Evolutionary conservation across 2,329 filamentous ascomycete species (phyloP), one percentile per base, ranked within the genome.

Genomic region (Dryadomyces quercus-mongolicae): DNA sequence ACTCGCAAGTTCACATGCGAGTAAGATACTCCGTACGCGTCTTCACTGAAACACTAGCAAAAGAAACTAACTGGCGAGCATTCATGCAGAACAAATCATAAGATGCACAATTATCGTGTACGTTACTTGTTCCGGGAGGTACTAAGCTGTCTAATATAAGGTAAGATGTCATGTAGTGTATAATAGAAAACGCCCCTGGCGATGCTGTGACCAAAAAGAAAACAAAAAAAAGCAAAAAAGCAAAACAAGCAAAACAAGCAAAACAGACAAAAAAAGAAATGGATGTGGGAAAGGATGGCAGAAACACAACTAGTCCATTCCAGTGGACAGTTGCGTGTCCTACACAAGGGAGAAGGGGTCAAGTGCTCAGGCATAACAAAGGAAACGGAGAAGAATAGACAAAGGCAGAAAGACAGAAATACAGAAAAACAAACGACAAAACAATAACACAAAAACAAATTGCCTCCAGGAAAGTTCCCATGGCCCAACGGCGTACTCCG

Each of bases 171-270:
- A 16, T 43, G 40, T 49, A 44, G 25, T 22, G n/a, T 53, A 46
- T 42, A 20, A 36, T 34, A n/a, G 21, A 46, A 52, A 53, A 47
- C 51, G 47, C 47, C 47, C 12, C 43, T 25, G 47, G 54, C 50
- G 40, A 56, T 53, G 51, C 54, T 34, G 40, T 25, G 31, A 9
- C 22, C 22, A 18, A 38, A 18, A 44, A 40, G 10, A 22, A 52
- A 38, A 13, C 43, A 53, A 38, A 42, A 48, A 45, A 22, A 42
- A 51, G 4, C 5, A 47, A 31, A 43, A 20, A 40, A 38, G n/a
- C 7, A 21, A 15, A 36, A 6, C 13, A 21, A 21, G 5, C 22
- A 21, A 43, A 48, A n/a, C n/a, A n/a, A 20, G 15, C 43, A 45
- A 8, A 44, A 38, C n/a, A n/a, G n/a, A 49, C 10, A 40, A 16